Percentiles rank a stretch among this genome's conserved stretches.
These are phyloP conservation scores for Lathyrus oleraceus DNA, from an alignment of 306 rosid genomes.

Conservation along the genomic window DNA sequence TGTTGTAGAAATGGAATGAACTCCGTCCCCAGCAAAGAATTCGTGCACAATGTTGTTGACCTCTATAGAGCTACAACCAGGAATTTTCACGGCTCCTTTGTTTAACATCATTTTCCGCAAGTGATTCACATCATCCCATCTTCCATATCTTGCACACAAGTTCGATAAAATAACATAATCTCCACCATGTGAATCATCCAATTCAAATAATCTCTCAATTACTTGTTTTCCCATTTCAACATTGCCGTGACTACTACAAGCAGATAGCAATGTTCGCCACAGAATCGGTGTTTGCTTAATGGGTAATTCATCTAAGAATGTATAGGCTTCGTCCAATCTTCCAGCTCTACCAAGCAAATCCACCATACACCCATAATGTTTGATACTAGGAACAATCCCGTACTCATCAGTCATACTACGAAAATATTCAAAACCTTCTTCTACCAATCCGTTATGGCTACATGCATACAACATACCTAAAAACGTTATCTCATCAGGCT, in stretches of 20 bases:
- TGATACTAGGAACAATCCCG: constrained; percentile 63
- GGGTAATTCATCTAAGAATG: constrained; percentile 61
- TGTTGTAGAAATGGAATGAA: constrained; percentile 45
- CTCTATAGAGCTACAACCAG: constrained; percentile 87
- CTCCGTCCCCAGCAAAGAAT: constrained; percentile 82
- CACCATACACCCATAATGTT: constrained; percentile 90
- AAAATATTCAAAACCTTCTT: constrained; percentile 65
- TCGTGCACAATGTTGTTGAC: constrained; percentile 81
- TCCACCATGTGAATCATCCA: constrained; percentile 85
- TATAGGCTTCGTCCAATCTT: constrained; percentile 62
- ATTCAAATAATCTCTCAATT: constrained; percentile 53
- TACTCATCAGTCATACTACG: constrained; percentile 55
- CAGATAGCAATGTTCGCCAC: constrained; percentile 76
- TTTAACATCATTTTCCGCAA: constrained; percentile 71
- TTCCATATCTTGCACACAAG: constrained; percentile 67
- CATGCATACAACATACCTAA: constrained; percentile 76
- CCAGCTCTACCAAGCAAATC: constrained; percentile 88
- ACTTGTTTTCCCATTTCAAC: constrained; percentile 72
- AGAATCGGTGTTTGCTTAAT: constrained; percentile 69
- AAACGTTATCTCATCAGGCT: constrained; percentile 77
- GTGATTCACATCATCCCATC: constrained; percentile 79
- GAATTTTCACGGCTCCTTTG: constrained; percentile 68
- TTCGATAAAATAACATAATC: constrained; percentile 85
- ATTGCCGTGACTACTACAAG: constrained; percentile 71
- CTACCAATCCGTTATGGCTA: constrained; percentile 76